Conservation (phyloP, 2,329 filamentous ascomycete species). For the Aquanectria penicillioides region DNA sequence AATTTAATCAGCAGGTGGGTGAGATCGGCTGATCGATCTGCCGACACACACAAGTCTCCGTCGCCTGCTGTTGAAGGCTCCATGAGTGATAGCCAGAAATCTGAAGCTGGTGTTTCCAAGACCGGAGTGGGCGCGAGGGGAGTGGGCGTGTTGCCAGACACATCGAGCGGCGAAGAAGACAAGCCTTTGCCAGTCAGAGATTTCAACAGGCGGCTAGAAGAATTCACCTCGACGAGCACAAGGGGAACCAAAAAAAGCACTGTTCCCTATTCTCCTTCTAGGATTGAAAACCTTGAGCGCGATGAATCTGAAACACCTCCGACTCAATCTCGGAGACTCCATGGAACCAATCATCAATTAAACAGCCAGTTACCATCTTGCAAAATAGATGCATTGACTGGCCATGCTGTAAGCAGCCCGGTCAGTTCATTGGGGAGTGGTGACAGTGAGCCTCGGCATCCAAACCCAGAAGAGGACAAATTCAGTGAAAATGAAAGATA, state of each 20-base stretch:
- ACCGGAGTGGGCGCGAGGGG: background rate
- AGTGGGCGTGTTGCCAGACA: background rate
- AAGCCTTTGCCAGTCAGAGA: constrained; percentile 44
- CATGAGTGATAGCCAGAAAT: background rate
- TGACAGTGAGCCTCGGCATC: no score
- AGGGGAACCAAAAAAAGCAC: background rate
- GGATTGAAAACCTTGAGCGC: background rate
- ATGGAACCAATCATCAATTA: background rate
- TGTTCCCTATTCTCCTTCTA: background rate
- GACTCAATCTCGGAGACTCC: constrained; percentile 18
- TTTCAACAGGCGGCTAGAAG: constrained; percentile 49
- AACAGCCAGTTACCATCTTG: constrained; percentile 9
- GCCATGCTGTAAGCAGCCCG: constrained; percentile 16
- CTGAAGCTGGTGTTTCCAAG: background rate
- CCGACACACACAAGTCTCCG: background rate
- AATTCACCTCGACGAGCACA: constrained; percentile 27
- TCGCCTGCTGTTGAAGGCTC: background rate
- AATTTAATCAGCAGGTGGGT: constrained; percentile 58
- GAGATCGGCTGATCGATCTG: constrained; percentile 9
- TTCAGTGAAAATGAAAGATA: no score
- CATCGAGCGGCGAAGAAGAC: constrained; percentile 29
- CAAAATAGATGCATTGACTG: constrained; percentile 35
- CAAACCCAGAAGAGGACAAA: no score
- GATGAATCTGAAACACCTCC: constrained; percentile 34
- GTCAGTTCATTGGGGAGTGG: background rate